Percentiles rank a stretch among this genome's conserved stretches.
Evolutionary conservation across 1,139 yeast genomes (phyloP).

Genomic region (Lodderomyces metapsilosis): DNA sequence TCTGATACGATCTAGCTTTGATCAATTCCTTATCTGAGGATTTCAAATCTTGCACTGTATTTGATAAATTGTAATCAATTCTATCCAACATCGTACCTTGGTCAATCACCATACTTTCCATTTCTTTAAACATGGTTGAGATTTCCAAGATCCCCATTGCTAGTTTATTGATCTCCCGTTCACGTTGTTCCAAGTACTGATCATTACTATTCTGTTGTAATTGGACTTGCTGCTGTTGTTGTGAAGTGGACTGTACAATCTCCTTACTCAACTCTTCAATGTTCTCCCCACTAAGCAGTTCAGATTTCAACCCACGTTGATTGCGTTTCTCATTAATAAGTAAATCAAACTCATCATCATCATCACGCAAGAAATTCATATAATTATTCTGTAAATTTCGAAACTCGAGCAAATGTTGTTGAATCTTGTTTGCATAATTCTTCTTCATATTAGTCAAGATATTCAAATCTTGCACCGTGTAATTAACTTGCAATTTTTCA

Average conservation of each 20-base stretch:
- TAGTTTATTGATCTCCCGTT: conserved; percentile 80
- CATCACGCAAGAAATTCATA: conserved; percentile 70
- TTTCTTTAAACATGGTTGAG: conserved; percentile 87
- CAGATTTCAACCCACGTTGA: background rate
- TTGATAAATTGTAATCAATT: conserved; percentile 85
- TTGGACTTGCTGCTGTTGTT: conserved; percentile 38
- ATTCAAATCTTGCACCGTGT: conserved; percentile 50
- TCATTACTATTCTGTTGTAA: conserved; percentile 32
- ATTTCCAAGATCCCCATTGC: conserved; percentile 95
- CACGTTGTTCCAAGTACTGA: conserved; percentile 65
- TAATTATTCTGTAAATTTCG: conserved; percentile 87
- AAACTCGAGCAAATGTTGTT: conserved; percentile 71
- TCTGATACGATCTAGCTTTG: conserved; percentile 78
- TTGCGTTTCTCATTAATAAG: conserved; percentile 5
- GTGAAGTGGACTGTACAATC: conserved; percentile 37
- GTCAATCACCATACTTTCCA: conserved; percentile 88
- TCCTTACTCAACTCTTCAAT: conserved; percentile 6
- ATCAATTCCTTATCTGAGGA: conserved; percentile 75
- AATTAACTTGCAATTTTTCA: conserved; percentile 31
- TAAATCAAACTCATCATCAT: conserved; percentile 37
- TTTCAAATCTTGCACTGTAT: conserved; percentile 72
- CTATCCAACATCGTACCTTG: conserved; percentile 93
- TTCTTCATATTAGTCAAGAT: conserved; percentile 81
- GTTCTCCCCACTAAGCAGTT: background rate
- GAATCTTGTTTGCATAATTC: conserved; percentile 81